phyloP scores from a whole-genome alignment of 139 green algal species.

The Klebsormidium nitens region DNA sequence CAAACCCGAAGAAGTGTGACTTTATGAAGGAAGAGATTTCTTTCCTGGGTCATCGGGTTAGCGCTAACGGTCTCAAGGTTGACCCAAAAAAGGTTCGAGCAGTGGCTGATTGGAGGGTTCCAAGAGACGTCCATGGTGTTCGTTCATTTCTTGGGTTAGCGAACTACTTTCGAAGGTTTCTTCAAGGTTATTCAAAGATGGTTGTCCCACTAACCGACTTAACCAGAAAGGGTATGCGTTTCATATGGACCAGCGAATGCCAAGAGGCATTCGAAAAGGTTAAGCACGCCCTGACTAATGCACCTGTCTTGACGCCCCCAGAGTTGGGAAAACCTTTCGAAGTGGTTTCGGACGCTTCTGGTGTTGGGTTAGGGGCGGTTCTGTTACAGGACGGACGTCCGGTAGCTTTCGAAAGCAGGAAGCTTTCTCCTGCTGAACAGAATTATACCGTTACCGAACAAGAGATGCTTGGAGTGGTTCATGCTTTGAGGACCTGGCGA shows the following conservation, averaged over 20 bases:
- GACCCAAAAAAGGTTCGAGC: constrained; percentile 25
- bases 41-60: constrained; percentile 47
- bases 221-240: not conserved
- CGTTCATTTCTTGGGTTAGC: constrained; percentile 31
- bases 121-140: not conserved
- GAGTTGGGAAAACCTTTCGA: constrained; percentile 24
- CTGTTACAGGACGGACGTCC: constrained; percentile 32
- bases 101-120: constrained; percentile 5
- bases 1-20: constrained; percentile 47
- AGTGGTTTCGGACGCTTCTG: constrained; percentile 34
- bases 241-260: not conserved
- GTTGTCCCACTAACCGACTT: constrained; percentile 34
- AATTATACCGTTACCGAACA: constrained; percentile 32
- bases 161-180: constrained; percentile 48
- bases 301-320: constrained; percentile 30
- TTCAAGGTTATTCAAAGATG: constrained; percentile 33
- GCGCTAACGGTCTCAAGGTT: constrained; percentile 22
- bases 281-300: constrained; percentile 3
- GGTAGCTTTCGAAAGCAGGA: constrained; percentile 30
- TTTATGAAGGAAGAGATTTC: constrained; percentile 32
- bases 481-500: constrained; percentile 19
- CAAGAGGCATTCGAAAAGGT: constrained; percentile 8
- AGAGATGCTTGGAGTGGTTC: constrained; percentile 35
- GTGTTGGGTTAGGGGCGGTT: constrained; percentile 23
- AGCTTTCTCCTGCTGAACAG: constrained; percentile 21